Conservation (phyloP, 805 yeast genomes). For the Kodamaea restingae region DNA sequence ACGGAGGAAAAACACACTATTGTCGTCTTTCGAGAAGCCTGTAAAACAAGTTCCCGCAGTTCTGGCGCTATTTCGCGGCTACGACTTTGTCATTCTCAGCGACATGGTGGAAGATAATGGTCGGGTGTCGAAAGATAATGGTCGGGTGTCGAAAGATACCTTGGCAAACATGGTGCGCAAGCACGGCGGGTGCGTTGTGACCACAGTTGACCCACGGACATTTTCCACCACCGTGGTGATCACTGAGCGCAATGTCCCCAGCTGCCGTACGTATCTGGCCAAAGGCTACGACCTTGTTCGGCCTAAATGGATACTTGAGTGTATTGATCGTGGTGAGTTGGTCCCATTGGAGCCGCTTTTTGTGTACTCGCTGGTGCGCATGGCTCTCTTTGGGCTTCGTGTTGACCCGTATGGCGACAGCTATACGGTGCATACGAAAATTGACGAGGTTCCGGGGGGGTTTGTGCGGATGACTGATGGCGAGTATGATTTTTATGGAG, state of each 20-base stretch:
- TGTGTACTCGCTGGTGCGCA: slow-evolving; percentile 41
- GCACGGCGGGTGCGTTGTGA: slow-evolving; percentile 49
- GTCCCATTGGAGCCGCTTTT: slow-evolving; percentile 61
- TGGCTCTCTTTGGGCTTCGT: slow-evolving; percentile 23
- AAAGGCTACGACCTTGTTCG: slow-evolving; percentile 57
- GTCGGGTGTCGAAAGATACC: slow-evolving; percentile 29
- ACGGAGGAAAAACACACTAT: slow-evolving; percentile 15
- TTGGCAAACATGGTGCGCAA: slow-evolving; percentile 36
- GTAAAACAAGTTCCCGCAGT: slow-evolving; percentile 10
- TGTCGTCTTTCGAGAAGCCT: slow-evolving; percentile 13
- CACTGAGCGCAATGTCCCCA: slow-evolving; percentile 27
- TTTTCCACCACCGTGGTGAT: slow-evolving; percentile 17
- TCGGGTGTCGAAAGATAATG: slow-evolving; percentile 28
- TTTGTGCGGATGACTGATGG: slow-evolving; percentile 13
- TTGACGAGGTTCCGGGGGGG: slow-evolving; percentile 15
- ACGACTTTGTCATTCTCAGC: slow-evolving; percentile 50
- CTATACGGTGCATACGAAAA: slow-evolving; percentile 30
- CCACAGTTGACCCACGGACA: slow-evolving; percentile 13
- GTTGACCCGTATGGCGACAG: slow-evolving; percentile 67
- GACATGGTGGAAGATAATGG: slow-evolving; percentile 38
- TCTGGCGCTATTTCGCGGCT: slow-evolving; percentile 40
- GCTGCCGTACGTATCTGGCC: slow-evolving; percentile 19
- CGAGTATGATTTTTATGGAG: slow-evolving; percentile 8
- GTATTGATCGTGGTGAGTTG: slow-evolving; percentile 40
- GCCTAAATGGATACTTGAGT: slow-evolving; percentile 73